A percentile compares a stretch with the other conserved stretches of the same genome.
phyloP scores from a whole-genome alignment of 2,329 filamentous ascomycete species.

The Clonostachys rhizophaga region DNA sequence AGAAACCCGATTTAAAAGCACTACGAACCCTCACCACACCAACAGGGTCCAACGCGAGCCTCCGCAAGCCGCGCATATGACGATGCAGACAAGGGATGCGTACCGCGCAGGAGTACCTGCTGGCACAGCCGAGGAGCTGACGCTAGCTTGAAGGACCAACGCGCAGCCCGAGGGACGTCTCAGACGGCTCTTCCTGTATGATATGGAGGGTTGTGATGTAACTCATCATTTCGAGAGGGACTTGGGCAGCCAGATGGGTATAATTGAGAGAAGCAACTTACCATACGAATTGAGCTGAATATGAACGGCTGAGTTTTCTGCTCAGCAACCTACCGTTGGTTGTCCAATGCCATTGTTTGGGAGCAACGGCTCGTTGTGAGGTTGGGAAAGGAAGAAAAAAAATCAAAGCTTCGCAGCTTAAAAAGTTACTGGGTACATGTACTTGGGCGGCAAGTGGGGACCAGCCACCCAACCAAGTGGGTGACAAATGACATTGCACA shows the following conservation, averaged over 20 bases:
- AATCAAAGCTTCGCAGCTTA: too few species aligned
- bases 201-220: constrained; percentile 27
- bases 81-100: constrained; percentile 18
- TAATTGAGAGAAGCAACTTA: constrained; percentile 3
- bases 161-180: constrained; percentile 22
- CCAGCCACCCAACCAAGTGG: too few species aligned
- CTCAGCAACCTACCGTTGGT: too few species aligned
- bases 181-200: constrained; percentile 42
- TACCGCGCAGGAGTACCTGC: constrained; percentile 5
- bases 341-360: too few species aligned
- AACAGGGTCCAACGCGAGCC: constrained; percentile 14
- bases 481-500: too few species aligned
- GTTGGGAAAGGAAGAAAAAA: too few species aligned
- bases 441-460: too few species aligned
- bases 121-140: constrained; percentile 7
- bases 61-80: constrained; percentile 20
- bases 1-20: constrained; percentile 43
- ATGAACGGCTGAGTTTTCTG: too few species aligned
- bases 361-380: too few species aligned
- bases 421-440: too few species aligned
- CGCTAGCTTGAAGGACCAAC: constrained; percentile 3
- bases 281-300: not conserved
- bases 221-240: constrained; percentile 27
- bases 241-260: constrained; percentile 3
- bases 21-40: constrained; percentile 28